Evolutionary conservation across 495 filamentous ascomycete genomes (phyloP), one percentile per base, ranked within the genome.

Genomic region (Aspergillus haitiensis): DNA sequence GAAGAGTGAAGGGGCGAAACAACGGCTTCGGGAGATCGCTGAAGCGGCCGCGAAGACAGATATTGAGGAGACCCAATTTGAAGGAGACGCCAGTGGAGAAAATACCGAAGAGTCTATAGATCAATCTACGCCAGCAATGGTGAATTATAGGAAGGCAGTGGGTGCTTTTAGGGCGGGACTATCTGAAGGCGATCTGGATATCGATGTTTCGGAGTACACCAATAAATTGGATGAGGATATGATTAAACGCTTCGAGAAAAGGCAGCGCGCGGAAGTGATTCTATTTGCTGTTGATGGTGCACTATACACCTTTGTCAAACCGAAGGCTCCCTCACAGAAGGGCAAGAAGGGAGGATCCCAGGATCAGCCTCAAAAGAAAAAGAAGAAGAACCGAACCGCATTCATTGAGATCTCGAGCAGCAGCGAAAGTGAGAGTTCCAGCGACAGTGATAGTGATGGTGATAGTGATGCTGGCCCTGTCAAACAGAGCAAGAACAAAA

Each of bases 1-100:
- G 64, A 83, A 88, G 74, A 87, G 90, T 15, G 79, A 80, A 46
- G 83, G 64, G 53, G 89, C 79, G 62, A 86, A 80, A 56, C 62
- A 66, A 34, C 79, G 87, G 31, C 72, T 91, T 52, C 78, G 82
- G n/a, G 79, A 88, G 60, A 76, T 78, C 16, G 88, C 88, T 6
- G 75, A 79, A 53, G 80, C 85, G 39, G 75, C 84, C 54, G 77
- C 77, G 42, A 74, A 74, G 58, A 69, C 62, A 16, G 81, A 84
- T 57, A 64, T 68, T 12, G 74, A 80, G 27, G 65, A 62, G 27
- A 61, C 61, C 18, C 61, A 72, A 27, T 71, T 77, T 34, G 73
- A 75, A 58, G 77, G 80, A 63, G 77, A 79, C 67, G 76, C 82
- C 50, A 66, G 65, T 34, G 51, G 68, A 33, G 40, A 55, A 2